A percentile compares a stretch with the other conserved stretches of the same genome.
Evolutionary conservation across 2,329 filamentous ascomycete genomes (phyloP).

Genomic region (Cytospora piceicola): DNA sequence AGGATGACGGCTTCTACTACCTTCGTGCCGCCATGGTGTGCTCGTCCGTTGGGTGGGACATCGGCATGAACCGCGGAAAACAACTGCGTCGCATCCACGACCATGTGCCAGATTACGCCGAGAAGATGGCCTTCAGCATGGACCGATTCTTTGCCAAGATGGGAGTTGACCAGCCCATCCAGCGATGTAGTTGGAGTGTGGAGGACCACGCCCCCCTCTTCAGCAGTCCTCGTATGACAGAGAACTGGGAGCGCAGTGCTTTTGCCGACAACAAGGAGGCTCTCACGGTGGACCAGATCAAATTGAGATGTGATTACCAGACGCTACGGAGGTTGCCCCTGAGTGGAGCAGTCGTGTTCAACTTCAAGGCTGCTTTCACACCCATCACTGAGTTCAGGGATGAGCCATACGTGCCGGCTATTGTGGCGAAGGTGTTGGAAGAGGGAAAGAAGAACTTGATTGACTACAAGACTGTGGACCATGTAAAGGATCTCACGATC

Average conservation of each 20-base stretch:
- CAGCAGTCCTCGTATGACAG: conserved; percentile 67
- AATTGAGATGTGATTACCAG: conserved; percentile 86
- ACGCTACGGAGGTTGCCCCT: conserved; percentile 79
- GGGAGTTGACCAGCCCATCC: conserved; percentile 74
- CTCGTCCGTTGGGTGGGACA: conserved; percentile 79
- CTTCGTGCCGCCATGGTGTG: conserved; percentile 79
- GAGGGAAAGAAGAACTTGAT: conserved; percentile 53
- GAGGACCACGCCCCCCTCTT: conserved; percentile 77
- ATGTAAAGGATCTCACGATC: conserved; percentile 73
- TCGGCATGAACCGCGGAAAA: conserved; percentile 73
- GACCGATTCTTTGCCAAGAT: conserved; percentile 85
- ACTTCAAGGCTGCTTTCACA: conserved; percentile 87
- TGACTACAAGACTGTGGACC: conserved; percentile 81
- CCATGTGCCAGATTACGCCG: conserved; percentile 79
- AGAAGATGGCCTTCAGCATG: conserved; percentile 88
- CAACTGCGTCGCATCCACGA: conserved; percentile 72
- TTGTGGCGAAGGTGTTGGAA: conserved; percentile 69
- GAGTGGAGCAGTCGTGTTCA: conserved; percentile 77
- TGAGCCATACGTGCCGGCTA: conserved; percentile 72
- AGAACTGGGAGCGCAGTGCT: conserved; percentile 63
- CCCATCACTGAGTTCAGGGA: conserved; percentile 69
- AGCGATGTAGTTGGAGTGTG: conserved; percentile 82
- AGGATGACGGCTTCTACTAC: conserved; percentile 71
- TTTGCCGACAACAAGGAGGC: conserved; percentile 52
- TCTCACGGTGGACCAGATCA: conserved; percentile 61